Evolutionary conservation across 768 basidiomycete species (phyloP).

Genomic region (Pleurotus pulmonarius): DNA sequence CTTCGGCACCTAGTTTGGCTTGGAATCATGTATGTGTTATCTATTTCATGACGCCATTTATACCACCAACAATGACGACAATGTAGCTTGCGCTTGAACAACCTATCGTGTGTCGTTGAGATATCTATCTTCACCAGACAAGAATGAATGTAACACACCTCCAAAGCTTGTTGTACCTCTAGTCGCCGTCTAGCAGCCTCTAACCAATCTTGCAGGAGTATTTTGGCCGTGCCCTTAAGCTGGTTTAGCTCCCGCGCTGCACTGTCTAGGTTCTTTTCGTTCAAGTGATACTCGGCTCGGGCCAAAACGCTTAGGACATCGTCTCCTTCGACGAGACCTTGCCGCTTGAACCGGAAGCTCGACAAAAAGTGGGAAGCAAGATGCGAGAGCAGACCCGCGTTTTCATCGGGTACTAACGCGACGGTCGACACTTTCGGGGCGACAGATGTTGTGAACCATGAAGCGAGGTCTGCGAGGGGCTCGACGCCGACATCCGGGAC

Average conservation of each 20-base stretch:
- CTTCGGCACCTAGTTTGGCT: slow-evolving; percentile 8
- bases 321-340: slow-evolving; percentile 72
- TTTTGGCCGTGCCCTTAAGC: slow-evolving; percentile 75
- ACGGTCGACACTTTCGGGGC: slow-evolving; percentile 81
- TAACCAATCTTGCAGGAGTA: slow-evolving; percentile 82
- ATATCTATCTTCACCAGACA: not conserved
- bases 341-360: slow-evolving; percentile 72
- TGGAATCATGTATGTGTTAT: slow-evolving; percentile 19
- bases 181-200: slow-evolving; percentile 82
- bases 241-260: slow-evolving; percentile 92
- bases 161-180: slow-evolving; percentile 89
- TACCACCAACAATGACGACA: slow-evolving; percentile 74
- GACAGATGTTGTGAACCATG: slow-evolving; percentile 88
- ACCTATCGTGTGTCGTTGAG: slow-evolving; percentile 42
- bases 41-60: slow-evolving; percentile 30
- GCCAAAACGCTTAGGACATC: slow-evolving; percentile 88
- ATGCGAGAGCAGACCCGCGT: slow-evolving; percentile 86
- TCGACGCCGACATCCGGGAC: slow-evolving; percentile 82
- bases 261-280: slow-evolving; percentile 88
- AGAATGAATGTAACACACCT: slow-evolving; percentile 41
- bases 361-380: slow-evolving; percentile 78
- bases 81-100: slow-evolving; percentile 79
- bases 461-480: slow-evolving; percentile 82
- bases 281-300: slow-evolving; percentile 83
- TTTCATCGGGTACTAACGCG: slow-evolving; percentile 88